Percentiles rank a stretch among this genome's conserved stretches.
phyloP scores from a whole-genome alignment of 768 basidiomycete species.

The Kondoa malvinella region DNA sequence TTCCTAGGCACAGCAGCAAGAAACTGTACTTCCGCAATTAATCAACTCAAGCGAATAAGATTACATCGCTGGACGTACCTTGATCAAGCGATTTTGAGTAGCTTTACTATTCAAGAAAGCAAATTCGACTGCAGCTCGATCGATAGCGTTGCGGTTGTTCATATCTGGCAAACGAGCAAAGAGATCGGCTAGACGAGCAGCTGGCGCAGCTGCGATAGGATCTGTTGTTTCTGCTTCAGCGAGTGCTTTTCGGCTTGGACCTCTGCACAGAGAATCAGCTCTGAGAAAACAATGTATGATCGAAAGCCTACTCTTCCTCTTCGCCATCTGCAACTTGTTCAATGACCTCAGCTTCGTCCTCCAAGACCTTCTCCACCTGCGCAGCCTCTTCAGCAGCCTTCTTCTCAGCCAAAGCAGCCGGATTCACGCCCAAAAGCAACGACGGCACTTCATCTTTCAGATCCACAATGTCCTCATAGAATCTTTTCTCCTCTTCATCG shows the following conservation, averaged over 20 bases:
- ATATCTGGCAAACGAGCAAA: slow-evolving; percentile 82
- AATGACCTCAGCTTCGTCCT: slow-evolving; percentile 35
- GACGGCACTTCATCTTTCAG: slow-evolving; percentile 76
- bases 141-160: slow-evolving; percentile 73
- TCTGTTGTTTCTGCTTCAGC: slow-evolving; percentile 31
- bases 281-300: neutral
- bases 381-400: slow-evolving; percentile 25
- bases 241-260: neutral
- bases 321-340: slow-evolving; percentile 34
- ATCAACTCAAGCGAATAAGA: neutral
- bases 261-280: neutral
- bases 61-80: slow-evolving; percentile 38
- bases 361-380: neutral
- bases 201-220: slow-evolving; percentile 66
- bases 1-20: slow-evolving; percentile 69
- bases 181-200: slow-evolving; percentile 75
- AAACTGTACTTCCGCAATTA: slow-evolving; percentile 39
- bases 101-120: slow-evolving; percentile 94
- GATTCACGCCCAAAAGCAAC: slow-evolving; percentile 45
- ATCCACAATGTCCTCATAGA: slow-evolving; percentile 85
- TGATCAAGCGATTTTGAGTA: slow-evolving; percentile 73
- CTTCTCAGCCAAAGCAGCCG: slow-evolving; percentile 27
- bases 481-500: slow-evolving; percentile 86
- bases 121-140: slow-evolving; percentile 88
- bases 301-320: slow-evolving; percentile 34